A percentile compares a stretch with the other conserved stretches of the same genome.
phyloP scores from a whole-genome alignment of 2,329 filamentous ascomycete species.

The Exserohilum turcica region DNA sequence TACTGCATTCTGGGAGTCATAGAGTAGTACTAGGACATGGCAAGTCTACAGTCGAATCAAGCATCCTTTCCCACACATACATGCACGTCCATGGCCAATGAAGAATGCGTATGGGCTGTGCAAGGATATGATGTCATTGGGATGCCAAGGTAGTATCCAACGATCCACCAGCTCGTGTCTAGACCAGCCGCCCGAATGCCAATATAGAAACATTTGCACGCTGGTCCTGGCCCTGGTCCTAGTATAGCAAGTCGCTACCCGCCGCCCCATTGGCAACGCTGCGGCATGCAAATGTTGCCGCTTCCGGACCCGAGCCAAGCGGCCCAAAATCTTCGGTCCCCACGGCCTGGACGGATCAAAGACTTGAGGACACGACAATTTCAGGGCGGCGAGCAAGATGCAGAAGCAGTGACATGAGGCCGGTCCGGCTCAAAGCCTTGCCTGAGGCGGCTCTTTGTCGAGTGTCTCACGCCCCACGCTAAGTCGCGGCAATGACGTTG shows the following conservation, averaged over 20 bases:
- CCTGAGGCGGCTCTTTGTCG: slow-evolving; percentile 2
- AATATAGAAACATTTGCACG: not conserved
- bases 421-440: not conserved
- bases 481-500: slow-evolving; percentile 13
- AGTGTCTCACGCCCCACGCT: slow-evolving; percentile 2
- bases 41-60: slow-evolving; percentile 1
- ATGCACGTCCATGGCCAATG: not conserved
- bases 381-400: slow-evolving; percentile 1
- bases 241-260: not conserved
- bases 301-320: not conserved
- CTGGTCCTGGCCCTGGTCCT: not conserved
- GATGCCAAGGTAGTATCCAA: not conserved
- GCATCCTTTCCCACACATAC: not conserved
- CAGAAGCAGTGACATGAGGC: slow-evolving; percentile 4
- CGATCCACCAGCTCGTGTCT: not conserved
- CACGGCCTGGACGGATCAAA: not conserved
- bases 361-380: slow-evolving; percentile 3
- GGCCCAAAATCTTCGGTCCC: slow-evolving; percentile 1
- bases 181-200: not conserved
- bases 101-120: not conserved
- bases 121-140: not conserved
- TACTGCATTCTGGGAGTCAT: slow-evolving; percentile 25
- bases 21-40: slow-evolving; percentile 14
- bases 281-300: slow-evolving; percentile 3
- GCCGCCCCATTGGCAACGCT: slow-evolving; percentile 1